Conservation (phyloP, 495 filamentous ascomycete genomes). For the Clavariopsis aquatica region DNA sequence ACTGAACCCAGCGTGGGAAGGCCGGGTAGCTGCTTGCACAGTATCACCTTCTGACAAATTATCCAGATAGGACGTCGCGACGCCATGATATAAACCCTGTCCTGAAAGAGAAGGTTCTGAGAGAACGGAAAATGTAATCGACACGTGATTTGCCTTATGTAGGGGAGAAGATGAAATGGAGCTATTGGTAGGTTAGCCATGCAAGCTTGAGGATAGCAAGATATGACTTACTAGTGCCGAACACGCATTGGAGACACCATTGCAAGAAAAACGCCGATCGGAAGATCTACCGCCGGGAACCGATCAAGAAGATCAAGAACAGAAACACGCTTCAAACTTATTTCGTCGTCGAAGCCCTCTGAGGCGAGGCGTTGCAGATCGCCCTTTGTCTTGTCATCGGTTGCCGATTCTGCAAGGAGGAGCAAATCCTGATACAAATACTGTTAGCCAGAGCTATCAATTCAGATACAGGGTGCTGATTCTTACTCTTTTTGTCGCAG, state of each 20-base stretch:
- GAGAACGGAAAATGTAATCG: conserved; percentile 66
- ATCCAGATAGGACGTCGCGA: conserved; percentile 62
- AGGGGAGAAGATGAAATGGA: conserved; percentile 74
- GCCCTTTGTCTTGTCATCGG: background rate
- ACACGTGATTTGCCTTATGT: conserved; percentile 55
- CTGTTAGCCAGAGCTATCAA: conserved; percentile 39
- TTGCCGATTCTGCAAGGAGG: background rate
- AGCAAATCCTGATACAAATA: background rate
- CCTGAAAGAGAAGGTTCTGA: conserved; percentile 53
- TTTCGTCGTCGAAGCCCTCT: conserved; percentile 54
- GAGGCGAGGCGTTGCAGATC: conserved; percentile 47
- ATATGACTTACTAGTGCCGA: conserved; percentile 56
- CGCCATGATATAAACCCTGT: conserved; percentile 45
- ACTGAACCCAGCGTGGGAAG: conserved; percentile 60
- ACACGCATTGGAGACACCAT: conserved; percentile 73
- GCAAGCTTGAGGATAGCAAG: background rate
- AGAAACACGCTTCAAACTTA: conserved; percentile 58
- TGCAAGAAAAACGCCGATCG: conserved; percentile 56
- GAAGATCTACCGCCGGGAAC: conserved; percentile 57
- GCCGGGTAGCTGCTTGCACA: conserved; percentile 59
- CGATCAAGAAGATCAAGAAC: conserved; percentile 62
- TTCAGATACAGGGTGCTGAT: conserved; percentile 22
- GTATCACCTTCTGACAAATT: conserved; percentile 57
- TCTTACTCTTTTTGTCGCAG: conserved; percentile 53
- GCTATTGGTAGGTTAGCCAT: background rate